phyloP scores from a whole-genome alignment of 2,329 filamentous ascomycete genomes.

The Botrytis squamosa region DNA sequence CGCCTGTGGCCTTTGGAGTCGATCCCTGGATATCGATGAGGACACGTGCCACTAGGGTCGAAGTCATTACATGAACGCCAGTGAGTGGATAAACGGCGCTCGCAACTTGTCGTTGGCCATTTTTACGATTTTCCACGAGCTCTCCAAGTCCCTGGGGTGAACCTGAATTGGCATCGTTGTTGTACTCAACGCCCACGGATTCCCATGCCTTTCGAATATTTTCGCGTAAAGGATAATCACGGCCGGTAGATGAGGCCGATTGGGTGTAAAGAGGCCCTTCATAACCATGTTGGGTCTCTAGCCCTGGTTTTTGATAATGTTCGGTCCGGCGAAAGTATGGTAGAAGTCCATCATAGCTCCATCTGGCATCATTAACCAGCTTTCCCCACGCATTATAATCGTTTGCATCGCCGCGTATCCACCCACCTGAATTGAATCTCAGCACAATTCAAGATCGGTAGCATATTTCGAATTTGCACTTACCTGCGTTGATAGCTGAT shows the following conservation, averaged over 20 bases:
- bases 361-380: slow-evolving; percentile 43
- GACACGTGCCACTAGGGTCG: background rate
- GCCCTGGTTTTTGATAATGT: slow-evolving; percentile 22
- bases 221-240: background rate
- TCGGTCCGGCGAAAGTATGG: slow-evolving; percentile 47
- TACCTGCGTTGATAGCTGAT: slow-evolving; percentile 41
- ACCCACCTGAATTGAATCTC: slow-evolving; percentile 25
- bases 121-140: background rate
- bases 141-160: background rate
- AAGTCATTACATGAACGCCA: background rate
- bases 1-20: background rate
- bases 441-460: too few species aligned
- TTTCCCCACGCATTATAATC: slow-evolving; percentile 50
- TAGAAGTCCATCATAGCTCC: slow-evolving; percentile 48
- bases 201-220: background rate
- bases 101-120: background rate
- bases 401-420: slow-evolving; percentile 45
- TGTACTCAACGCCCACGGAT: background rate
- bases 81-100: background rate
- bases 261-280: slow-evolving; percentile 2
- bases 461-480: background rate
- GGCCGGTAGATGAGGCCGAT: background rate
- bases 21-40: background rate
- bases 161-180: background rate
- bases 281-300: slow-evolving; percentile 5